Percentiles rank a stretch among this genome's conserved stretches.
These are phyloP conservation scores for Rauvolfia tetraphylla DNA, from an alignment of 257 asterid species.

Conservation along the genomic window DNA sequence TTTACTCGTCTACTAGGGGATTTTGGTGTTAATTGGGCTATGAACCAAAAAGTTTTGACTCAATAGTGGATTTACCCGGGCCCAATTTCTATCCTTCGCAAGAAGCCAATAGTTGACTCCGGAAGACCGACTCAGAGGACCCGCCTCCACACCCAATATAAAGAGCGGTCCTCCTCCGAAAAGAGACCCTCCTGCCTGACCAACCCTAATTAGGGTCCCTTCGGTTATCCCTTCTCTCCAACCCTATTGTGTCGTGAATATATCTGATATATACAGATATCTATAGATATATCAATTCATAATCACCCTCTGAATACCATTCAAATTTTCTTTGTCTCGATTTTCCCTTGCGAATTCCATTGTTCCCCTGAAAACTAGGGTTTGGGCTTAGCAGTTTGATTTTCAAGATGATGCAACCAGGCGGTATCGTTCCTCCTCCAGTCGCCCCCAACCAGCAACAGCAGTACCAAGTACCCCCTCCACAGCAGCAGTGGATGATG, in stretches of 20 bases:
- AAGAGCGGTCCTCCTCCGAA: not conserved
- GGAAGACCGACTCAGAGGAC: not conserved
- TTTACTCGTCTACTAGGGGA: too few species aligned
- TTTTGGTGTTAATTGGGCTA: too few species aligned
- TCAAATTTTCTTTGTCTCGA: not conserved
- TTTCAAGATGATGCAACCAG: slow-evolving; percentile 70
- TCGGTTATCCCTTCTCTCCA: not conserved
- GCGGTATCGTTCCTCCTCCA: slow-evolving; percentile 62
- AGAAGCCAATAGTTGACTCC: too few species aligned
- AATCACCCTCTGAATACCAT: not conserved
- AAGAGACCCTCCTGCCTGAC: slow-evolving; percentile 12
- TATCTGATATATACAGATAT: not conserved
- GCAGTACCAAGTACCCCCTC: slow-evolving; percentile 18
- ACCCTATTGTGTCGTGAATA: not conserved
- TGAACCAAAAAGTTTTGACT: too few species aligned
- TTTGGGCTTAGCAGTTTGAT: slow-evolving; percentile 17
- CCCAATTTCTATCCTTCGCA: not conserved
- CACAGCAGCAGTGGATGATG: slow-evolving; percentile 31
- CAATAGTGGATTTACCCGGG: not conserved
- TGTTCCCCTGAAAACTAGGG: slow-evolving; percentile 18
- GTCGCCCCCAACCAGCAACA: slow-evolving; percentile 44
- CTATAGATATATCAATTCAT: not conserved
- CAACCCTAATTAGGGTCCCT: slow-evolving; percentile 24
- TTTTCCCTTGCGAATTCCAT: not conserved
- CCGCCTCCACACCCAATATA: not conserved